Evolutionary conservation across 2,329 filamentous ascomycete genomes (phyloP).

Genomic region (Daldinia sp.): DNA sequence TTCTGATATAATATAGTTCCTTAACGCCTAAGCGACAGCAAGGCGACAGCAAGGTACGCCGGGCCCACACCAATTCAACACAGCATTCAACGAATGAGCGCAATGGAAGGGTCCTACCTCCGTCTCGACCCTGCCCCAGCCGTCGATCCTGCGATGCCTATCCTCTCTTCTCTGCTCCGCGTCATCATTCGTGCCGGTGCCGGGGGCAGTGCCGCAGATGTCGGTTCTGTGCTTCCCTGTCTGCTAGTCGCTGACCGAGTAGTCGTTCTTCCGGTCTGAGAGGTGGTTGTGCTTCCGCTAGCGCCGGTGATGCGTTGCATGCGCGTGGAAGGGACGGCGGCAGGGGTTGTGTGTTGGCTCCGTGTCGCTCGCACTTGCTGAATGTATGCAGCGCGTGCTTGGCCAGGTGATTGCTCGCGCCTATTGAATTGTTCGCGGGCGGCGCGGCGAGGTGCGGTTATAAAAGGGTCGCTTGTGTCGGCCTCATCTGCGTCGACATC

Average conservation of each 20-base stretch:
- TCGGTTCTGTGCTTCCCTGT: constrained; percentile 29
- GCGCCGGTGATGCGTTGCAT: constrained; percentile 34
- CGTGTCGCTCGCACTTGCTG: constrained; percentile 36
- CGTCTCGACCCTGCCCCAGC: constrained; percentile 24
- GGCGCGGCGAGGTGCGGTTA: constrained; percentile 34
- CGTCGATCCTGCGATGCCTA: constrained; percentile 30
- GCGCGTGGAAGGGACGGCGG: constrained; percentile 16
- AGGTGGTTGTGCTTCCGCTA: not conserved
- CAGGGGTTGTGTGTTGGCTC: constrained; percentile 13
- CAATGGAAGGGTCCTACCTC: constrained; percentile 13
- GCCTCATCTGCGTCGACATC: constrained; percentile 40
- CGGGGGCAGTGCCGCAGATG: constrained; percentile 27
- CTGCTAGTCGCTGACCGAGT: constrained; percentile 14
- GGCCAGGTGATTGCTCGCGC: constrained; percentile 36
- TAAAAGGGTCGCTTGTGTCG: constrained; percentile 43
- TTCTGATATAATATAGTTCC: not conserved
- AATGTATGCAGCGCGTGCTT: constrained; percentile 38
- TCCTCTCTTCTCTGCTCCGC: constrained; percentile 46
- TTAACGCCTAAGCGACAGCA: not conserved
- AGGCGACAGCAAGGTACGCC: not conserved
- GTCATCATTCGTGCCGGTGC: constrained; percentile 41
- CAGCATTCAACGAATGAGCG: not conserved
- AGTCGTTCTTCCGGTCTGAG: not conserved
- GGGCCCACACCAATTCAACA: not conserved
- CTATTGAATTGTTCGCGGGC: constrained; percentile 28